Conservation (phyloP, 768 basidiomycete genomes). For the Suillus subluteus region DNA sequence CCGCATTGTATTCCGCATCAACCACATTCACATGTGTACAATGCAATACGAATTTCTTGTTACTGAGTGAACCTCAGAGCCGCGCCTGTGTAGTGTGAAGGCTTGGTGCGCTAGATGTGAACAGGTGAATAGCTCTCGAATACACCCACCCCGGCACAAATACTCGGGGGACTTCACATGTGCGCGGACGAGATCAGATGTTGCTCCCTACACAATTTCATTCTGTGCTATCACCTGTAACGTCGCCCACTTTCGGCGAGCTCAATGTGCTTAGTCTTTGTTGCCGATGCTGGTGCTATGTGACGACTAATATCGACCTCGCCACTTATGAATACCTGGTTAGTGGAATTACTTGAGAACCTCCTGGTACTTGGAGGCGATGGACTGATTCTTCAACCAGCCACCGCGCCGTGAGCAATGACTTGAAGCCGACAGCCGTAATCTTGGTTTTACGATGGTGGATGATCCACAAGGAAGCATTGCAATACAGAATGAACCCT, state of each 20-base stretch:
- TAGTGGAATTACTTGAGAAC: neutral
- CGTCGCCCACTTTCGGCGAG: neutral
- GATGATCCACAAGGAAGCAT: neutral
- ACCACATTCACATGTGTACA: neutral
- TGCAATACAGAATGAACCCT: neutral
- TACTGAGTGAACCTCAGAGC: neutral
- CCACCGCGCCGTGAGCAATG: neutral
- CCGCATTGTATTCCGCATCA: too few species aligned
- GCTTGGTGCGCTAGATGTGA: neutral
- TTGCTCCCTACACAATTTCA: neutral
- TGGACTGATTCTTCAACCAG: neutral
- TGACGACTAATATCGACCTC: neutral
- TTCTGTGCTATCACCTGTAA: neutral
- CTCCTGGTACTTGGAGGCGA: neutral
- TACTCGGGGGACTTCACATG: neutral
- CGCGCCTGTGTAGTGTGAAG: neutral
- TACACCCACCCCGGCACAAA: neutral
- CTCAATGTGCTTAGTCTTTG: neutral
- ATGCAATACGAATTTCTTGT: neutral
- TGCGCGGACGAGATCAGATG: too few species aligned
- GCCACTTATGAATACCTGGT: neutral
- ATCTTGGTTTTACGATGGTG: neutral
- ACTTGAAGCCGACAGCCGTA: neutral
- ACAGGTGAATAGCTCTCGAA: neutral
- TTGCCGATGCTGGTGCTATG: neutral